Percentiles rank a stretch among this genome's conserved stretches.
Conservation (phyloP, 192 early-diverging fungal species). For the Podila epicladia region DNA sequence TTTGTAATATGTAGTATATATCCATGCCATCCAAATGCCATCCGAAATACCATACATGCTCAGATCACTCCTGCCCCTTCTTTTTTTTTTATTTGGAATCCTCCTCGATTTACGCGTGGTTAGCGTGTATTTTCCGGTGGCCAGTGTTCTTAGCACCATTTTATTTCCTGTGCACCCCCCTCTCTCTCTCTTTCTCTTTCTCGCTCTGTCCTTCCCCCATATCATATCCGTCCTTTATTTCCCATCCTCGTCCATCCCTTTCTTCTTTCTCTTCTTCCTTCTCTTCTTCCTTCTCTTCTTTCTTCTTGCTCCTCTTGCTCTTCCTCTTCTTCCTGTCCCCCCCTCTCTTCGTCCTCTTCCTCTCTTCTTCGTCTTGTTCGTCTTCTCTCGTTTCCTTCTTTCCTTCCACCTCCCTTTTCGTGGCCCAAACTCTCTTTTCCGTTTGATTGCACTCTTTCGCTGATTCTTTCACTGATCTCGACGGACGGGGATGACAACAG, state of each 20-base stretch:
- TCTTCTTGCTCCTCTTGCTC: background rate
- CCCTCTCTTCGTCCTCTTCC: conserved; percentile 2
- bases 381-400: background rate
- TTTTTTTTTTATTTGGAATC: background rate
- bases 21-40: background rate
- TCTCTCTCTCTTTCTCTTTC: too few species aligned
- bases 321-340: conserved; percentile 9
- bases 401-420: too few species aligned
- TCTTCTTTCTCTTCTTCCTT: background rate
- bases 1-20: background rate
- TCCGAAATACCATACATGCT: background rate
- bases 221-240: too few species aligned
- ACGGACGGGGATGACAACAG: too few species aligned
- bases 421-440: background rate
- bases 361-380: background rate
- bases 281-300: background rate
- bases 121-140: too few species aligned
- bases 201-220: too few species aligned
- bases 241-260: background rate
- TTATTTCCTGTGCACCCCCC: too few species aligned
- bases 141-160: too few species aligned
- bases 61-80: background rate
- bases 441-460: background rate
- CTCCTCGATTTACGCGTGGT: background rate
- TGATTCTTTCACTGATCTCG: background rate